A percentile compares a stretch with the other conserved stretches of the same genome.
Evolutionary conservation across 257 asterid genomes (phyloP).

Genomic region (Parsonsia alboflavescens): DNA sequence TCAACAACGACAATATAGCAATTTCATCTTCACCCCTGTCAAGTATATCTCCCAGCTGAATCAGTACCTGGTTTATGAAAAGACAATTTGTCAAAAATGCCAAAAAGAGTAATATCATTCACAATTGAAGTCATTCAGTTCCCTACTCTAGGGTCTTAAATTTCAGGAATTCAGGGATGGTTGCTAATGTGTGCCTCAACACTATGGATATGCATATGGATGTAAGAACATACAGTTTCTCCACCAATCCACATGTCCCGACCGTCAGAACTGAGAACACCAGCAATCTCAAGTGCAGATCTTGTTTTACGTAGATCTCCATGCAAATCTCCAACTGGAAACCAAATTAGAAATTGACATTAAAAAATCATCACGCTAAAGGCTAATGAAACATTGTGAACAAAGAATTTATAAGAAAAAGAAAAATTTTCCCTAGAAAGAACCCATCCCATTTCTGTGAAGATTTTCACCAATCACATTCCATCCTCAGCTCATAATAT

Average conservation of each 20-base stretch:
- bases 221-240: constrained; percentile 53
- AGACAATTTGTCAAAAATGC: background rate
- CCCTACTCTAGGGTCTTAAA: background rate
- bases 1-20: constrained; percentile 79
- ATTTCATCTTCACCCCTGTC: constrained; percentile 96
- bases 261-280: constrained; percentile 76
- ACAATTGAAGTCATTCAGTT: background rate
- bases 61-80: constrained; percentile 47
- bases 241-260: constrained; percentile 84
- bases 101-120: background rate
- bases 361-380: background rate
- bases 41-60: constrained; percentile 94
- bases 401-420: background rate
- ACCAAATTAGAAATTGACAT: background rate
- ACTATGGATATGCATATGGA: background rate
- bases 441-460: background rate
- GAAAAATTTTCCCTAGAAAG: background rate
- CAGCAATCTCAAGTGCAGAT: constrained; percentile 88
- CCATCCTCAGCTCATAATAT: background rate
- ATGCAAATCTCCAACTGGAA: constrained; percentile 87
- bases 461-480: background rate
- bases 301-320: constrained; percentile 92
- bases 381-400: background rate
- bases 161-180: background rate
- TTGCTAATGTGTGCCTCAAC: background rate